A percentile compares a stretch with the other conserved stretches of the same genome.
Conservation (phyloP, 1,284 basidiomycete genomes). For the Exsudoporus floridanus region DNA sequence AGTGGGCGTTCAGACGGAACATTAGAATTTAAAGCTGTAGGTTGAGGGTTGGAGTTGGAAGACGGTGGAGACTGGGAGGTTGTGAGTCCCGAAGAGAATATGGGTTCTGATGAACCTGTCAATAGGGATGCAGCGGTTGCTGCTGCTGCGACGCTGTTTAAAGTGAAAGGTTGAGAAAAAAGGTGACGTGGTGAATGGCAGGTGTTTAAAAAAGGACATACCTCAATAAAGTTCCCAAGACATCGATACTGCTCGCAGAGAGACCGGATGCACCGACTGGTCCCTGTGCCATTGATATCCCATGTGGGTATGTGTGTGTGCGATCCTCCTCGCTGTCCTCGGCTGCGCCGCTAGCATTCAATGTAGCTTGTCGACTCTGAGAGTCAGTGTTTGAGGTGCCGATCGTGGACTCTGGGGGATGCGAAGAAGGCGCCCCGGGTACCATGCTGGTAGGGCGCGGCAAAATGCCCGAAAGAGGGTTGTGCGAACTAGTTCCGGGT, state of each 20-base stretch:
- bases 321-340: constrained; percentile 18
- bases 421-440: constrained; percentile 19
- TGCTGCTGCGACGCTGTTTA: constrained; percentile 68
- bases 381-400: constrained; percentile 4
- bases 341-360: background rate
- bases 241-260: constrained; percentile 73
- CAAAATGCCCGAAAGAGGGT: constrained; percentile 45
- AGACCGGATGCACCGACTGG: constrained; percentile 35
- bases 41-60: constrained; percentile 11
- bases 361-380: constrained; percentile 7
- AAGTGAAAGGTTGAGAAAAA: background rate
- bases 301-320: constrained; percentile 12
- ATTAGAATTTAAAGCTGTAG: constrained; percentile 16
- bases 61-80: constrained; percentile 23
- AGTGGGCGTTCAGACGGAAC: constrained; percentile 40
- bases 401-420: constrained; percentile 7
- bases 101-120: constrained; percentile 58
- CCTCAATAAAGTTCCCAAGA: constrained; percentile 79
- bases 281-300: constrained; percentile 25
- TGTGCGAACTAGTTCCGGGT: constrained; percentile 31
- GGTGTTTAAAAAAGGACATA: constrained; percentile 31
- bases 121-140: constrained; percentile 75
- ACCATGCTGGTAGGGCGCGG: constrained; percentile 39
- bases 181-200: background rate
- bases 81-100: constrained; percentile 53